These are phyloP conservation scores for Globisporangium camurandrum DNA, from an alignment of 352 stramenopile species.

Conservation along the genomic window DNA sequence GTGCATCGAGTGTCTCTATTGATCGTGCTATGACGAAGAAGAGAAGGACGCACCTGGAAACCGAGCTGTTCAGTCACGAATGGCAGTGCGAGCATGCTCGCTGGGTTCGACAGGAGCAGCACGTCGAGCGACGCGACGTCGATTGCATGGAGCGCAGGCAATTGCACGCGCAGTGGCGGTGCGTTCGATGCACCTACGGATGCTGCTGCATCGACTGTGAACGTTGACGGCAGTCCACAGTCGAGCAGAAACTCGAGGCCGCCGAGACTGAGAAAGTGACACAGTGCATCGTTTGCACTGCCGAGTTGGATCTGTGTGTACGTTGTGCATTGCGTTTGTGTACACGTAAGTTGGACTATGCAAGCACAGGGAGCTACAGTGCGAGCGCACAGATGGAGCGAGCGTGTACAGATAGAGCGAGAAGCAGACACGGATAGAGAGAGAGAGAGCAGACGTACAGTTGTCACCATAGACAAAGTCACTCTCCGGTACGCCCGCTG, in stretches of 20 bases:
- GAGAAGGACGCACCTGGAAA: slow-evolving; percentile 34
- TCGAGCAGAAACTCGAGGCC: slow-evolving; percentile 79
- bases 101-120: slow-evolving; percentile 69
- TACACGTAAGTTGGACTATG: not conserved
- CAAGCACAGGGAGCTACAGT: not conserved
- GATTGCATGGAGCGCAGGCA: slow-evolving; percentile 33
- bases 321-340: not conserved
- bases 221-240: slow-evolving; percentile 33
- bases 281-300: slow-evolving; percentile 56
- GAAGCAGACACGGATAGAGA: no score
- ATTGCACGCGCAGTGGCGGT: slow-evolving; percentile 17
- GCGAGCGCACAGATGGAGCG: not conserved
- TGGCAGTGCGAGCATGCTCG: slow-evolving; percentile 59
- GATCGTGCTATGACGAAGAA: not conserved
- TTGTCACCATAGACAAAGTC: no score
- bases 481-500: no score
- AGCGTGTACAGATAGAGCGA: no score
- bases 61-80: slow-evolving; percentile 66
- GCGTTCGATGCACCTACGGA: not conserved
- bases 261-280: slow-evolving; percentile 73
- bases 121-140: slow-evolving; percentile 63
- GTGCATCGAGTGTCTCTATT: not conserved
- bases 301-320: slow-evolving; percentile 63
- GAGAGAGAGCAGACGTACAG: no score
- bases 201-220: slow-evolving; percentile 2